These are phyloP conservation scores for Salix koriyanagi DNA, from an alignment of 345 rosid species.

Conservation along the genomic window DNA sequence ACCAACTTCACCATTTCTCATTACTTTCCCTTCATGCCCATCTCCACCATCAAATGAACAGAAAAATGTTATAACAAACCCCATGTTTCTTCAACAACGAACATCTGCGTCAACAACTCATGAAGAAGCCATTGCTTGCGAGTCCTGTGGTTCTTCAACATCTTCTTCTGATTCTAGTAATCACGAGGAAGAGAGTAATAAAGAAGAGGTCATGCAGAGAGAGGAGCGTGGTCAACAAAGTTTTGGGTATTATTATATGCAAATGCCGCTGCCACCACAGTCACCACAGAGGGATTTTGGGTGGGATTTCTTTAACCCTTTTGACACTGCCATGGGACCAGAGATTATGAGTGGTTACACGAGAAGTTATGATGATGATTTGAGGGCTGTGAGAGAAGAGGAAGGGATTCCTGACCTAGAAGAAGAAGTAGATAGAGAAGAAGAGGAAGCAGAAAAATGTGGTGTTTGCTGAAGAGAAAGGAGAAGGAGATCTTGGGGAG, in stretches of 20 bases:
- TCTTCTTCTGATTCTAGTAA: conserved; percentile 30
- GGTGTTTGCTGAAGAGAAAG: conserved; percentile 6
- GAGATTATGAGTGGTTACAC: conserved; percentile 46
- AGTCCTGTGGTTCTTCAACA: conserved; percentile 38
- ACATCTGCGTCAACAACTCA: conserved; percentile 42
- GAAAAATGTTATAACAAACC: conserved; percentile 37
- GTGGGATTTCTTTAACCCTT: conserved; percentile 76
- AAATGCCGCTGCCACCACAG: conserved; percentile 41
- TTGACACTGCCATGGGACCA: conserved; percentile 44
- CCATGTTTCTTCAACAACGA: conserved; percentile 52
- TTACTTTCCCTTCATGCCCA: conserved; percentile 45
- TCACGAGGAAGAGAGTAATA: conserved; percentile 23
- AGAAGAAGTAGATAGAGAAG: conserved; percentile 41
- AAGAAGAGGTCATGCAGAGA: conserved; percentile 18
- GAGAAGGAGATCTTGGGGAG: conserved; percentile 20
- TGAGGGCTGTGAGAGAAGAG: conserved; percentile 56
- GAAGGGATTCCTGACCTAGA: conserved; percentile 80
- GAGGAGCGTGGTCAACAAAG: conserved; percentile 20
- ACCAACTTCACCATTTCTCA: conserved; percentile 60
- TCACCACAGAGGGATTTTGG: conserved; percentile 56
- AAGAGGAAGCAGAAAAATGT: conserved; percentile 26
- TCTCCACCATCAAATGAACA: conserved; percentile 26
- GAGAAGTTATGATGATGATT: conserved; percentile 48
- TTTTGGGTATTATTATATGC: conserved; percentile 52
- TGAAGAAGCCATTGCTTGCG: conserved; percentile 44